Conservation (phyloP, 495 filamentous ascomycete species). For the Penicillium soppii region DNA sequence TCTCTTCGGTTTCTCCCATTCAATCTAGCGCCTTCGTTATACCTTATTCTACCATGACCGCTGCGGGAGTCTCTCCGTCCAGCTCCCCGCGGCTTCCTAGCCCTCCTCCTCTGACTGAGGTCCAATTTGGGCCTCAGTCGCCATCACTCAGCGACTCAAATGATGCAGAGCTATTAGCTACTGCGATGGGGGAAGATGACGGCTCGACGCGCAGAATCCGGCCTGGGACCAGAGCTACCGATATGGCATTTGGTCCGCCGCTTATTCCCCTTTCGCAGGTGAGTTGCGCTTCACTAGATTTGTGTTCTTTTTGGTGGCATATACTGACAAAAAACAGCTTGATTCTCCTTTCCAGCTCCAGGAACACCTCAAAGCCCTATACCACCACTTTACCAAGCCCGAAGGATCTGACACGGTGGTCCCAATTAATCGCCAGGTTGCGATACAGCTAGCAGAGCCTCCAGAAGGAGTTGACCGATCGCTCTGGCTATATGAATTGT, state of each 20-base stretch:
- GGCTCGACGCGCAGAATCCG: conserved; percentile 80
- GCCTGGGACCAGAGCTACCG: conserved; percentile 82
- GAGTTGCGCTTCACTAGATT: conserved; percentile 17
- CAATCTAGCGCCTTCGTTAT: conserved; percentile 18
- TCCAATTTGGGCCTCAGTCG: conserved; percentile 82
- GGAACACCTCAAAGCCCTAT: conserved; percentile 91
- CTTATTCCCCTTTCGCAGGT: conserved; percentile 82
- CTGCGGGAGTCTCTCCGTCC: conserved; percentile 62
- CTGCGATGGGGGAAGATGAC: conserved; percentile 55
- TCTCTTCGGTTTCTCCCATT: conserved; percentile 20
- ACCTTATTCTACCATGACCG: conserved; percentile 42
- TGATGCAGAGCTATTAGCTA: conserved; percentile 37
- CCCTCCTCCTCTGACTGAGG: conserved; percentile 86
- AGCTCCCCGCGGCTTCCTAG: conserved; percentile 85
- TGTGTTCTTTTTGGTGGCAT: not conserved
- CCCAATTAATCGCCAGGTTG: conserved; percentile 72
- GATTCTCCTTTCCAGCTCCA: conserved; percentile 98
- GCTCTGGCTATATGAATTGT: conserved; percentile 97
- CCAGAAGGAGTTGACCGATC: conserved; percentile 78
- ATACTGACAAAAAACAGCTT: conserved; percentile 55
- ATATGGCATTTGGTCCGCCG: conserved; percentile 91
- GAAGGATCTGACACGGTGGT: conserved; percentile 52
- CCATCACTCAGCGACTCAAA: conserved; percentile 59
- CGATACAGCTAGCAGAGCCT: conserved; percentile 69
- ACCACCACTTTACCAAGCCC: conserved; percentile 73